Evolutionary conservation across 2,329 filamentous ascomycete species (phyloP), one percentile per base, ranked within the genome.

Genomic region (Phialocephala sp.): DNA sequence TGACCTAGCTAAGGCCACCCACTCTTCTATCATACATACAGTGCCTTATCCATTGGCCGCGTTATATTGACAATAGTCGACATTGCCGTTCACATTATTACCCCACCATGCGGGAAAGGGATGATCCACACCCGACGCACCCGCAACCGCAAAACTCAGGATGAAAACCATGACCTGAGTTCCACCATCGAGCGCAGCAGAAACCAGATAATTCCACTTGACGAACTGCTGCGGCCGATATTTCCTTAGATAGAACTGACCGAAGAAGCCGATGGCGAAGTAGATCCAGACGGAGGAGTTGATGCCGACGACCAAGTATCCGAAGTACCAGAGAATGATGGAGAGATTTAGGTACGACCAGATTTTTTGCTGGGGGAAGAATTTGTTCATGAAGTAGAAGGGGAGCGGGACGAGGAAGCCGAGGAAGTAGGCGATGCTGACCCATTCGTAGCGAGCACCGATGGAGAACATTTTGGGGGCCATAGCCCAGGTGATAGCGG

Each of bases 151-250:
- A 72, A 91, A 86, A 80, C 92, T 91, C 63, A 92, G 88, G 64
- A 92, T 76, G 41, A 92, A 84, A 0, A 89, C 90, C 39, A 84
- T 84, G n/a, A 92, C 76, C 15, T 88, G 86, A 14, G 92, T 82
- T 12, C 89, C 90, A 60, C 86, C 86, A 76, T 92, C 90, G 35
- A 93, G 80, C 0, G 87, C 90, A 0, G 89, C 90, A 27, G 89
- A 91, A 0, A 89, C 86, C 73, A 92, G 83, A 75, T 92, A 92
- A 80, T 92, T 92, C 80, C 91, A 92, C 76, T 89, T 87, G 77
- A 90, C 80, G 89, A 90, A 92, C 89, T 89, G 91, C 43, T 87
- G 88, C 3, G 84, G 85, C 77, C 84, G 89, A 68, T 85, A 83
- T 63, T 88, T 83, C 74, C 79, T 71, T 9, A 92, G 84, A 70